Conservation (phyloP, 2,329 filamentous ascomycete species). For the Fusarium verrucosum region DNA sequence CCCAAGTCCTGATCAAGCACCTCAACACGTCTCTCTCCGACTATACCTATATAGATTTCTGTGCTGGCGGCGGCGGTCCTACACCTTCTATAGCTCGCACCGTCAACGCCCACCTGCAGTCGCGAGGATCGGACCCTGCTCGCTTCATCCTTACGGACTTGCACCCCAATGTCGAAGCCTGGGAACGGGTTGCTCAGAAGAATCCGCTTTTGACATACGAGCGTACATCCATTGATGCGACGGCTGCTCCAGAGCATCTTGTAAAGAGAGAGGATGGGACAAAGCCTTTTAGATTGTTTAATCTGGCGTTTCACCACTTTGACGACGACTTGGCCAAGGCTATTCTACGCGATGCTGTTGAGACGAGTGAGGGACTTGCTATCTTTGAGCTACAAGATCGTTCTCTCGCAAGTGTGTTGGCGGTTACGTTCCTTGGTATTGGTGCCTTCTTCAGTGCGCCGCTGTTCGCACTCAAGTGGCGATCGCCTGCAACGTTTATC, state of each 20-base stretch:
- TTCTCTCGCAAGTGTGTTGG: slow-evolving; percentile 62
- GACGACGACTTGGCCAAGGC: slow-evolving; percentile 67
- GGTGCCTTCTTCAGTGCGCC: slow-evolving; percentile 63
- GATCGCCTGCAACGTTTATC: slow-evolving; percentile 64
- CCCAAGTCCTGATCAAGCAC: slow-evolving; percentile 62
- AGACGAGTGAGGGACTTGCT: slow-evolving; percentile 72
- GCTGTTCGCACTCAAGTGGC: slow-evolving; percentile 62
- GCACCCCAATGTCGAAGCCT: slow-evolving; percentile 69
- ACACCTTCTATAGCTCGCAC: slow-evolving; percentile 70
- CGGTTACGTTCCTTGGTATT: slow-evolving; percentile 62
- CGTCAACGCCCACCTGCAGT: slow-evolving; percentile 60
- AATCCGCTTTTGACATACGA: slow-evolving; percentile 69
- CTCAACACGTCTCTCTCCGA: slow-evolving; percentile 58
- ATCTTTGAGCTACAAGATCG: slow-evolving; percentile 82
- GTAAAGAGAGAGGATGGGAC: slow-evolving; percentile 51
- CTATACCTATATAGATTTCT: slow-evolving; percentile 78
- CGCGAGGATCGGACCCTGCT: slow-evolving; percentile 47
- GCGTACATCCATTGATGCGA: slow-evolving; percentile 70
- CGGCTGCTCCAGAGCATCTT: slow-evolving; percentile 63
- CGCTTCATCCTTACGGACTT: slow-evolving; percentile 73
- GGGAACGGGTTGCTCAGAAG: slow-evolving; percentile 61
- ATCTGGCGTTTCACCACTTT: slow-evolving; percentile 81
- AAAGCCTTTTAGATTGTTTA: slow-evolving; percentile 75
- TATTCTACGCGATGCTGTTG: slow-evolving; percentile 71
- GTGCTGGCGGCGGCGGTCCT: slow-evolving; percentile 77